A percentile compares a stretch with the other conserved stretches of the same genome.
These are phyloP conservation scores for Craspedostauros australis DNA, from an alignment of 108 stramenopile genomes.

Conservation along the genomic window DNA sequence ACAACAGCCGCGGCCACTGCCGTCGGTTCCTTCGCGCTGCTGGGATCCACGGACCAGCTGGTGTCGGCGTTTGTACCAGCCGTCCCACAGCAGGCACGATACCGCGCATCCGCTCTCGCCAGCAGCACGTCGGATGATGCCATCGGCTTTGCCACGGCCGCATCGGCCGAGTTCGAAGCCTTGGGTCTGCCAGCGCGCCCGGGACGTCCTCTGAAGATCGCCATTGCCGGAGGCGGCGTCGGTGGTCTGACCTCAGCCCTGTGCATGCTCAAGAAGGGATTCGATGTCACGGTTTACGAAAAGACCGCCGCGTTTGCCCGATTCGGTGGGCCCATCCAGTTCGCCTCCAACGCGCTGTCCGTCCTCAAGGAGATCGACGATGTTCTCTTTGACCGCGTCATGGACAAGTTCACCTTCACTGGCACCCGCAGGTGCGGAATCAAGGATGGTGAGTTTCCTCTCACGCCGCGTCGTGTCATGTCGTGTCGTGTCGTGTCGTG, in stretches of 20 bases:
- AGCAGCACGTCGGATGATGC: background rate
- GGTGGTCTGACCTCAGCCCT: conserved; percentile 89
- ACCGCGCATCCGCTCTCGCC: too few species aligned
- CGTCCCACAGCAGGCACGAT: too few species aligned
- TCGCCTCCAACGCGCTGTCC: conserved; percentile 93
- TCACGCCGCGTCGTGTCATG: background rate
- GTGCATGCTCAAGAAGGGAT: conserved; percentile 88
- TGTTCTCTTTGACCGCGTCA: conserved; percentile 78
- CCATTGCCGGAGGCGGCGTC: conserved; percentile 93
- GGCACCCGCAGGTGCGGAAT: conserved; percentile 93
- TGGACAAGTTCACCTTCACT: conserved; percentile 96
- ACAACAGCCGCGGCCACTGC: conserved; percentile 3
- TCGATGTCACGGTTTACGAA: conserved; percentile 95
- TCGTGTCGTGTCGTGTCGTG: background rate
- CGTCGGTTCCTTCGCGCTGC: background rate
- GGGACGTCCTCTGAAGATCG: conserved; percentile 77
- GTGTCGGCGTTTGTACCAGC: too few species aligned
- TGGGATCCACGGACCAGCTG: too few species aligned
- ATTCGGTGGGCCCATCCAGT: conserved; percentile 97
- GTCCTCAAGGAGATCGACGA: conserved; percentile 92
- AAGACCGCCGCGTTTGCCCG: conserved; percentile 90
- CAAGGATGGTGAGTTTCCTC: conserved; percentile 88
- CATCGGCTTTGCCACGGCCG: conserved; percentile 4
- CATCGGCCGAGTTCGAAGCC: conserved; percentile 27
- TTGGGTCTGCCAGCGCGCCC: conserved; percentile 70